Evolutionary conservation across 331 rosid genomes (phyloP), one percentile per base, ranked within the genome.

Genomic region (Malus hybrid): DNA sequence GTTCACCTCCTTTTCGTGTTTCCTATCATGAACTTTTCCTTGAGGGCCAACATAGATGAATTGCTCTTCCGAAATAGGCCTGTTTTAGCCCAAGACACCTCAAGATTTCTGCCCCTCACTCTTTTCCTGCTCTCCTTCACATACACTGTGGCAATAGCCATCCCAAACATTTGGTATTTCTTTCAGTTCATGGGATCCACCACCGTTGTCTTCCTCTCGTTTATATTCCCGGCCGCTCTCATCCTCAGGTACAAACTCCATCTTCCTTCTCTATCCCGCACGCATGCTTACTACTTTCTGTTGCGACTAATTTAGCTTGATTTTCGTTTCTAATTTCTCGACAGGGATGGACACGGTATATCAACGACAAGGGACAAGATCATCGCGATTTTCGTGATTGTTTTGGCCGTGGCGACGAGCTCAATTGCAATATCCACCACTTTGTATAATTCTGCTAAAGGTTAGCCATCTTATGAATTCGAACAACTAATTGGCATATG

Each of bases 131-230:
- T 75, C 61, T 34, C 34, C 31, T 4, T 74, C 42, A 50, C 80
- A 5, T 80, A 80, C 50, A 13, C 9, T 50, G 79, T 75, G 33
- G 71, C 83, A 14, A 74, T 74, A 6, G 83, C 80, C 20, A 63
- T 80, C 39, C 83, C 83, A n/a, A 69, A 63, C 71, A 69, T 69
- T 5, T 69, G 83, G 83, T 62, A 63, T 14, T 48, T 80, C 19
- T 80, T 80, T 75, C 83, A 80, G 77, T 39, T 80, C 63, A 52
- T 80, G 83, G 73, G 77, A 39, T 80, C 83, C 10, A 80, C 77
- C 20, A 80, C 83, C 27, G 10, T 70, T 3, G 80, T 70, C 39
- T 75, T 44, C 71, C 72, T 69, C 29, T 28, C 77, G 3, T 80
- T 75, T 64, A 70, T 75, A 61, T 63, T 80, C 67, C 83, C 83